Evolutionary conservation across 73 alveolate species (phyloP).

Genomic region (Paramecium bursaria): DNA sequence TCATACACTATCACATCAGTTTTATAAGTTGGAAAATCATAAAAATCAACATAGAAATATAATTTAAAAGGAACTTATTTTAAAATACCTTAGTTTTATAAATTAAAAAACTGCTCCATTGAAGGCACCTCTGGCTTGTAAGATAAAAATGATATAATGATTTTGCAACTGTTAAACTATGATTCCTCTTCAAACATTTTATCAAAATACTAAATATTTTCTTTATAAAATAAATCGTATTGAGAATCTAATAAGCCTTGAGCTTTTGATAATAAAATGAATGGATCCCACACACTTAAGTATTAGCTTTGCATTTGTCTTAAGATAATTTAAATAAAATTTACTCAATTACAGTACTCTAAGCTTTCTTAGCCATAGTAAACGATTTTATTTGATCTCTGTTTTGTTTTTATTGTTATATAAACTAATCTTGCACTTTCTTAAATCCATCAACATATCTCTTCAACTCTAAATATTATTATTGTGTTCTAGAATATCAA

Average conservation of each 20-base stretch:
- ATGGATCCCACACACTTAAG: too few relatives aligned
- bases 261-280: conserved; percentile 25
- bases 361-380: not conserved
- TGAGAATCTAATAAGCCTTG: conserved; percentile 38
- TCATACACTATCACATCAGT: conserved; percentile 3
- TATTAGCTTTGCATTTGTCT: too few relatives aligned
- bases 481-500: conserved; percentile 37
- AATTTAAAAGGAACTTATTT: conserved; percentile 15
- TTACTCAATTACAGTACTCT: not conserved
- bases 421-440: not conserved
- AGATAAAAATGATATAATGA: conserved; percentile 1
- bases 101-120: not conserved
- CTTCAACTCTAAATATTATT: conserved; percentile 5
- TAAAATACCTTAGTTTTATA: not conserved
- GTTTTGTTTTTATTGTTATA: not conserved
- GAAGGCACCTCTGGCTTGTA: conserved; percentile 56
- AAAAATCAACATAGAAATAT: conserved; percentile 11
- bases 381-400: conserved; percentile 29
- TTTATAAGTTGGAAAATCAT: conserved; percentile 26
- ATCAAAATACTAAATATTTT: not conserved
- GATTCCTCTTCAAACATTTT: conserved; percentile 14
- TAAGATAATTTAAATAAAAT: not conserved
- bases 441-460: not conserved
- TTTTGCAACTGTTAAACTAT: not conserved
- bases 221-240: conserved; percentile 4